Percentiles rank a stretch among this genome's conserved stretches.
Conservation (phyloP, 2,329 filamentous ascomycete genomes). For the Sclerotinia spermophila region DNA sequence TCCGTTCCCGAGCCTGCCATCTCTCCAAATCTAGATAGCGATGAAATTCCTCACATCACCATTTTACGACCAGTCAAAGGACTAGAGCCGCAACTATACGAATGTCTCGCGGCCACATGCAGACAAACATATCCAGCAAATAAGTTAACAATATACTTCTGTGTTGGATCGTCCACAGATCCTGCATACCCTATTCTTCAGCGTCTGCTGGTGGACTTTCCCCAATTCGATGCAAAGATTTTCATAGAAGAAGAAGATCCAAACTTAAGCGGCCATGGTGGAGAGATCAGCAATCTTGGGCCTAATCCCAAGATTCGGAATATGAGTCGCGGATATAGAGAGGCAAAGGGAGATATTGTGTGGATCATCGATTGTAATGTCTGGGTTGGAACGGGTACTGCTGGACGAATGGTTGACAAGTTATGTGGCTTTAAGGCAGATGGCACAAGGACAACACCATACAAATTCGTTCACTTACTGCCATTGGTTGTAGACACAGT, state of each 20-base stretch:
- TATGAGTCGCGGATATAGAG: conserved; percentile 87
- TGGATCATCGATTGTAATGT: conserved; percentile 98
- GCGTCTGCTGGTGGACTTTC: conserved; percentile 69
- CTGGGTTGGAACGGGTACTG: conserved; percentile 77
- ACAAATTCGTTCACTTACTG: conserved; percentile 94
- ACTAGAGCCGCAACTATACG: conserved; percentile 83
- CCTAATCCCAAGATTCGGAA: conserved; percentile 99
- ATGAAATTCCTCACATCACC: conserved; percentile 74
- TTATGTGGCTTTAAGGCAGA: conserved; percentile 64
- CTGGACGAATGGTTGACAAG: conserved; percentile 84
- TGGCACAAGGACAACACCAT: conserved; percentile 51
- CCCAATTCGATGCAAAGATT: conserved; percentile 65
- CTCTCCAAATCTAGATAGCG: conserved; percentile 48
- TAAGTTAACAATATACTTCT: conserved; percentile 77
- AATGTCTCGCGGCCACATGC: conserved; percentile 85
- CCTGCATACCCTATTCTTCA: conserved; percentile 72
- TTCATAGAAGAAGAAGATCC: conserved; percentile 82
- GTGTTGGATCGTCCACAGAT: conserved; percentile 70
- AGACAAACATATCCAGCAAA: conserved; percentile 73
- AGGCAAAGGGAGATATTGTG: conserved; percentile 81
- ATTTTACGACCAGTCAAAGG: conserved; percentile 92
- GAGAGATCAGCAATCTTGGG: conserved; percentile 60
- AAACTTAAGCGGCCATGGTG: conserved; percentile 53
- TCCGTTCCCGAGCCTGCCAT: conserved; percentile 46
- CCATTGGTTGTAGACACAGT: conserved; percentile 81